phyloP scores from a whole-genome alignment of 805 yeast species.

The Pichia phayaonensis region DNA sequence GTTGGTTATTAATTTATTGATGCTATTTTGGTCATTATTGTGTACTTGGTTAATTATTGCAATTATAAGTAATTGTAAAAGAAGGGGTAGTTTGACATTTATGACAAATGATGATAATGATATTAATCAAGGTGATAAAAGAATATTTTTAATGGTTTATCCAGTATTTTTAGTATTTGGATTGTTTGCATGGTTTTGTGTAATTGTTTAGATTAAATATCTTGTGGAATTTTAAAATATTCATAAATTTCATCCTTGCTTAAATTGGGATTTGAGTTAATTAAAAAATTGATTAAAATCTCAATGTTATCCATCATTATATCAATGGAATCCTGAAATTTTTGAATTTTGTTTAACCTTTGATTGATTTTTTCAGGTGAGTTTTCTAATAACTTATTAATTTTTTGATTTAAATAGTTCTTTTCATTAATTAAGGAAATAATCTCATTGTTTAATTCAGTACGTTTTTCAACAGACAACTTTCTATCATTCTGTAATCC shows the following conservation, averaged over 20 bases:
- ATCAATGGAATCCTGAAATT: slow-evolving; percentile 9
- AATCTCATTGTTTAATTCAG: slow-evolving; percentile 5
- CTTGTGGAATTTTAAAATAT: slow-evolving; percentile 39
- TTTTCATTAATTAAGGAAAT: slow-evolving; percentile 10
- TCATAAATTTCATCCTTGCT: slow-evolving; percentile 24
- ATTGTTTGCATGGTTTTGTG: slow-evolving; percentile 46
- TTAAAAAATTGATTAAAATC: slow-evolving; percentile 30
- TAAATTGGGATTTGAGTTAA: slow-evolving; percentile 21
- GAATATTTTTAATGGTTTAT: slow-evolving; percentile 45
- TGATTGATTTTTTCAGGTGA: slow-evolving; percentile 1
- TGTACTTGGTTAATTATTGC: slow-evolving; percentile 45
- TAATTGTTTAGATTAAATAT: slow-evolving; percentile 32
- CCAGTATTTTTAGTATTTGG: slow-evolving; percentile 48
- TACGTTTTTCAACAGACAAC: not conserved
- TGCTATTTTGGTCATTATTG: slow-evolving; percentile 44
- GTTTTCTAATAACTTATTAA: not conserved
- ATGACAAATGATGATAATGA: slow-evolving; percentile 14
- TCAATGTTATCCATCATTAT: slow-evolving; percentile 35
- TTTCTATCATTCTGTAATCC: slow-evolving; percentile 6
- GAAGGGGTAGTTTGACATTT: slow-evolving; percentile 7
- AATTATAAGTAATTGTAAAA: slow-evolving; percentile 32
- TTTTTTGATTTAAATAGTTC: slow-evolving; percentile 5
- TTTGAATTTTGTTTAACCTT: not conserved
- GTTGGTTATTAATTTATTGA: slow-evolving; percentile 32
- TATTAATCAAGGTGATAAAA: slow-evolving; percentile 44